A percentile compares a stretch with the other conserved stretches of the same genome.
Evolutionary conservation across 495 filamentous ascomycete species (phyloP).

Genomic region (Talaromyces proteolyticus): DNA sequence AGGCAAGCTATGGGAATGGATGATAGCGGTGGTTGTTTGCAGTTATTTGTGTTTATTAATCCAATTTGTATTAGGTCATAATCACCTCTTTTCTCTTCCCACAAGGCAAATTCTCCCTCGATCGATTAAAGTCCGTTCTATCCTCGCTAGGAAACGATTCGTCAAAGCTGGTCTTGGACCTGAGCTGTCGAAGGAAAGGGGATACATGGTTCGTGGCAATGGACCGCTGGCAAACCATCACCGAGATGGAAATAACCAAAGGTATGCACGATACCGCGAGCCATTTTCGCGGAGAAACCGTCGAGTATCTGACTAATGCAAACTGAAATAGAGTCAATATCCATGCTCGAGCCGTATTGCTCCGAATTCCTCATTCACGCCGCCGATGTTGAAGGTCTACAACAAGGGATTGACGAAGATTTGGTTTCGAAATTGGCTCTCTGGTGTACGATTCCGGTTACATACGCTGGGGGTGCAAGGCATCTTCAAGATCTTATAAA

Average conservation of each 20-base stretch:
- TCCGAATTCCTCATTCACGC: conserved; percentile 96
- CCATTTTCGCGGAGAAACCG: not conserved
- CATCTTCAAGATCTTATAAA: conserved; percentile 70
- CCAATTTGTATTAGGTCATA: conserved; percentile 65
- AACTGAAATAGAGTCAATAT: conserved; percentile 61
- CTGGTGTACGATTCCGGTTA: conserved; percentile 89
- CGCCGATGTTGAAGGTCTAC: conserved; percentile 96
- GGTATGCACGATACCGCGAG: conserved; percentile 46
- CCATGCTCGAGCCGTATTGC: conserved; percentile 77
- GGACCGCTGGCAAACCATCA: conserved; percentile 97
- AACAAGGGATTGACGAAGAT: conserved; percentile 81
- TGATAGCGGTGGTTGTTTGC: no score
- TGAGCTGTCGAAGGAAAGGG: conserved; percentile 75
- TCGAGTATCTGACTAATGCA: not conserved
- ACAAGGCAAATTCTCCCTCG: conserved; percentile 67
- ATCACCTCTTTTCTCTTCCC: conserved; percentile 86
- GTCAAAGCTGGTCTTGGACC: conserved; percentile 84
- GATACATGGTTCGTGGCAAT: conserved; percentile 89
- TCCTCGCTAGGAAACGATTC: conserved; percentile 64
- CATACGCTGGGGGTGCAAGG: conserved; percentile 91
- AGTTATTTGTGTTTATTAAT: no score
- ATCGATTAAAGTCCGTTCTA: conserved; percentile 65
- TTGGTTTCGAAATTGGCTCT: conserved; percentile 69
- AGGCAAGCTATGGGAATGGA: no score
- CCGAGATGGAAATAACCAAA: conserved; percentile 86